Base-by-base conservation (phyloP, 345 rosid genomes). In the Rhizophora apiculata region DNA sequence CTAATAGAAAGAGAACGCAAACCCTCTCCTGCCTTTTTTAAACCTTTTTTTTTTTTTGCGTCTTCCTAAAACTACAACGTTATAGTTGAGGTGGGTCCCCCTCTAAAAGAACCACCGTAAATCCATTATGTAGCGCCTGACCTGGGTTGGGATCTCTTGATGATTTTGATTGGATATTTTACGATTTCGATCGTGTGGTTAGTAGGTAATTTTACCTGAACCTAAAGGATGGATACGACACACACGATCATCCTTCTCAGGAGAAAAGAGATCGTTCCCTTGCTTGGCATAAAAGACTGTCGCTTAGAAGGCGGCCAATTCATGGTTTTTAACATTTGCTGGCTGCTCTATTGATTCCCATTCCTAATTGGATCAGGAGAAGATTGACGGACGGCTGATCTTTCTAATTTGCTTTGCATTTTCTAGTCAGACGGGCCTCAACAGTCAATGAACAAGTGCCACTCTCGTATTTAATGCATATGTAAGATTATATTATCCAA, bases 41-140 rank as follows among this genome's bases (percentile, higher is more conserved):
- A 24, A 0, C 24, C 1, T 24, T 24, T 24, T 24, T 24, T 24
- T 24, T 24, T 24, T 24, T 26, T 49, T 6, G 43, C 9, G 54
- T 37, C 31, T 26, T 27, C 8, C 30, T 20, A 24, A 72, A 20
- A 13, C 32, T 70, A 60, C 62, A 81, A 79, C 83, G 83, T 81
- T 81, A 77, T 62, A 49, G 71, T 78, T 73, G 15, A 30, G 18
- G 82, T 76, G 81, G 85, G 84, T 55, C 76, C 83, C 67, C 9
- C 7, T 11, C 48, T n/a, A 3, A 48, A 36, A 64, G 48, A 30
- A 16, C 8, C 11, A 30, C 82, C 26, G 1, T 43, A 43, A 13
- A 43, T 43, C 49, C 49, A 43, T 13, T 20, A 18, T 31, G 62
- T 19, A 36, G 71, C 82, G 77, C 68, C 32, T 5, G 84, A 76